Conservation (phyloP, 75 land plant species). For the Pseudotsuga menziesii region DNA sequence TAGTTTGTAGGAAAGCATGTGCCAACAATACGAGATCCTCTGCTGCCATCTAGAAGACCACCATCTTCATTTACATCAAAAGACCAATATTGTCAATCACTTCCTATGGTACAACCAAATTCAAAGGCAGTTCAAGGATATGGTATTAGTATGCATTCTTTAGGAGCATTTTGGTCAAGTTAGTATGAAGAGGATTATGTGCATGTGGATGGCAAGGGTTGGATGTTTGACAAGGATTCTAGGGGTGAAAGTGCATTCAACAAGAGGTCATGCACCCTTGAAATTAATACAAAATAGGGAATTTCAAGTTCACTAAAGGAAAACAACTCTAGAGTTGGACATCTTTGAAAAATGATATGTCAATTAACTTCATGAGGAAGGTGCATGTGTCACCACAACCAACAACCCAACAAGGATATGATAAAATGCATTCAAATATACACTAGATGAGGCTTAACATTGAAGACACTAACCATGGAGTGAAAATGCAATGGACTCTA, state of each 20-base stretch:
- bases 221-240: conserved; percentile 44
- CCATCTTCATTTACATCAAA: conserved; percentile 58
- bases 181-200: conserved; percentile 66
- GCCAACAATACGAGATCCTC: conserved; percentile 21
- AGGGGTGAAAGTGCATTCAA: conserved; percentile 14
- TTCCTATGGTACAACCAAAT: conserved; percentile 18
- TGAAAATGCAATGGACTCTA: conserved; percentile 8
- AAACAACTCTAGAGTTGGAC: conserved; percentile 18
- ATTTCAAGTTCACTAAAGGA: conserved; percentile 14
- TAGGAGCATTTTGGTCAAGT: conserved; percentile 94
- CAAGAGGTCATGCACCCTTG: conserved; percentile 21
- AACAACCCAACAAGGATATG: conserved; percentile 17
- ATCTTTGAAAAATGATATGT: conserved; percentile 12
- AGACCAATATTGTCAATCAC: conserved; percentile 23
- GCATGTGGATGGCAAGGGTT: conserved; percentile 23
- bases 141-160: conserved; percentile 17
- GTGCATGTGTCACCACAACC: conserved; percentile 12
- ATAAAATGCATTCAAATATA: conserved; percentile 23
- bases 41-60: conserved; percentile 63
- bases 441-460: conserved; percentile 37
- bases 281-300: conserved; percentile 1
- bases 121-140: conserved; percentile 11
- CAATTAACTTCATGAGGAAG: conserved; percentile 17
- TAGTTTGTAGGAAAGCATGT: conserved; percentile 20
- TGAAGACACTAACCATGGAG: conserved; percentile 18